Conservation (phyloP, 495 filamentous ascomycete species). For the Glarea lozoyensis region DNA sequence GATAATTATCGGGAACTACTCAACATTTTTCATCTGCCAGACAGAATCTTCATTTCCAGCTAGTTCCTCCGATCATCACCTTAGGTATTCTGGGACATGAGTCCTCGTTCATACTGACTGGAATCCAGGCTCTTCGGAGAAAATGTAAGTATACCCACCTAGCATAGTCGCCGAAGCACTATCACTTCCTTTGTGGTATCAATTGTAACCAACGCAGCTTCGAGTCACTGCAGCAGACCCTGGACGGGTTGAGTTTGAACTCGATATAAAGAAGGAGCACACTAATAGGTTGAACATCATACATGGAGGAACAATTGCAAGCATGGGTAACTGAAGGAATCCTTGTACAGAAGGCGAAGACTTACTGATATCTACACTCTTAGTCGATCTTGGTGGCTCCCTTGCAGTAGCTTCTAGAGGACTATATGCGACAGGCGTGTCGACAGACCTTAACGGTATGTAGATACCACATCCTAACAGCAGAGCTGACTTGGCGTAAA, state of each 20-base stretch:
- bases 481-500: conserved; percentile 23
- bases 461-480: background rate
- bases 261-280: conserved; percentile 79
- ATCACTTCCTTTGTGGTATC: too few species aligned
- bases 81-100: too few species aligned
- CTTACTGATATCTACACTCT: conserved; percentile 8
- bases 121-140: conserved; percentile 36
- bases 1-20: too few species aligned
- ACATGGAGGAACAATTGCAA: conserved; percentile 92
- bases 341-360: background rate
- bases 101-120: too few species aligned
- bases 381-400: conserved; percentile 87
- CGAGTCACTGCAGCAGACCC: conserved; percentile 66
- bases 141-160: conserved; percentile 24
- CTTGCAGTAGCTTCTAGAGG: conserved; percentile 88
- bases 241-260: conserved; percentile 77
- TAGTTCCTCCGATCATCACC: too few species aligned
- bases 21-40: too few species aligned
- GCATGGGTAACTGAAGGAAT: conserved; percentile 69
- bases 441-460: conserved; percentile 82
- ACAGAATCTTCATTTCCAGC: too few species aligned
- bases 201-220: too few species aligned
- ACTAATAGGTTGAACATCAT: conserved; percentile 91
- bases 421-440: conserved; percentile 81
- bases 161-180: too few species aligned